A percentile compares a stretch with the other conserved stretches of the same genome.
Conservation (phyloP, 768 basidiomycete genomes). For the Sporobolomyces phaffii region DNA sequence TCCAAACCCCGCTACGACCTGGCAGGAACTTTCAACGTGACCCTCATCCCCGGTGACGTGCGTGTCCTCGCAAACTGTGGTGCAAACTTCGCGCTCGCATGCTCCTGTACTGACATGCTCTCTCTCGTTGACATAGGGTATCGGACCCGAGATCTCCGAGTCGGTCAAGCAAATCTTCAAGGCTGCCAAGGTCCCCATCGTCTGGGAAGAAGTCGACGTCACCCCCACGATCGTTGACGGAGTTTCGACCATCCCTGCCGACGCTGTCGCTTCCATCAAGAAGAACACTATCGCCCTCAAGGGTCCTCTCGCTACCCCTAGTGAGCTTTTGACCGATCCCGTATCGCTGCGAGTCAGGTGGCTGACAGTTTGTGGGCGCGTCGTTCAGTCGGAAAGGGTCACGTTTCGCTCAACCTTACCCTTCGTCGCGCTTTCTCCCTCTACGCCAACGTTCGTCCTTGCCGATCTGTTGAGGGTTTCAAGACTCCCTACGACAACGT, state of each 20-base stretch:
- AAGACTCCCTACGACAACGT: slow-evolving; percentile 98
- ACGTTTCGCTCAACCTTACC: slow-evolving; percentile 95
- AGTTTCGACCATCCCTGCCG: slow-evolving; percentile 92
- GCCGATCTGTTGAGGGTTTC: slow-evolving; percentile 88
- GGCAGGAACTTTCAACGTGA: slow-evolving; percentile 50
- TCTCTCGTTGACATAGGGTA: slow-evolving; percentile 55
- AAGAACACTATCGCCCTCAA: slow-evolving; percentile 97
- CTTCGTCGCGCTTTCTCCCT: slow-evolving; percentile 95
- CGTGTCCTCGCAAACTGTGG: slow-evolving; percentile 36
- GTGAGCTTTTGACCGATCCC: slow-evolving; percentile 44
- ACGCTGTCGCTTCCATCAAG: slow-evolving; percentile 82
- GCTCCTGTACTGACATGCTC: background rate
- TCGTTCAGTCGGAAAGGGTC: slow-evolving; percentile 87
- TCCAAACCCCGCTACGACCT: background rate
- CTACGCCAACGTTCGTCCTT: slow-evolving; percentile 97
- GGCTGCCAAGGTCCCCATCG: slow-evolving; percentile 86
- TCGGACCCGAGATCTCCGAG: slow-evolving; percentile 97
- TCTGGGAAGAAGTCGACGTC: slow-evolving; percentile 99
- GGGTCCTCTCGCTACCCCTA: slow-evolving; percentile 95
- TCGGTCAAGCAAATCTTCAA: slow-evolving; percentile 88
- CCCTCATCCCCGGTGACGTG: slow-evolving; percentile 93
- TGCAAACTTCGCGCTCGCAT: background rate
- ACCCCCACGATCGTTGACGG: slow-evolving; percentile 88
- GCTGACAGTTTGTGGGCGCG: background rate
- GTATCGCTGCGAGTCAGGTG: background rate